Conservation (phyloP, 176 grass and related monocot genomes). For the Carex littledalei region DNA sequence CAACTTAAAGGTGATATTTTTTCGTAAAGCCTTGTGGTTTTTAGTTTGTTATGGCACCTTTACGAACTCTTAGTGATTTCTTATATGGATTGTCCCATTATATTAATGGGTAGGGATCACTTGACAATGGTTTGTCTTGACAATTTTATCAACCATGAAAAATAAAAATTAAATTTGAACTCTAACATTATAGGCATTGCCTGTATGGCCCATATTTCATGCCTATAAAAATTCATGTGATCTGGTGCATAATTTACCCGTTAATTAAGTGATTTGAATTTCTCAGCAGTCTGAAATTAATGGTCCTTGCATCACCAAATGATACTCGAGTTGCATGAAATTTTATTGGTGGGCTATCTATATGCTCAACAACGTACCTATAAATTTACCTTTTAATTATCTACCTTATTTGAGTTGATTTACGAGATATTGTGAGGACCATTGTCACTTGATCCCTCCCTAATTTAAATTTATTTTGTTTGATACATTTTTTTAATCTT, state of each 20-base stretch:
- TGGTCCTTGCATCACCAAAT: background rate
- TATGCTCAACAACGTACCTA: background rate
- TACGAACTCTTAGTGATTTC: background rate
- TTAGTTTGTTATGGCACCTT: background rate
- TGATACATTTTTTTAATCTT: background rate
- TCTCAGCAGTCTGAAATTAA: background rate
- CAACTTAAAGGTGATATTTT: slow-evolving; percentile 78
- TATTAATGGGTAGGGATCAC: background rate
- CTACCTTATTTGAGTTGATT: background rate
- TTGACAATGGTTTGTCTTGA: background rate
- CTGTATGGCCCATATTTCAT: background rate
- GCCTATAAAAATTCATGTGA: background rate
- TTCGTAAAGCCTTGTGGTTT: background rate
- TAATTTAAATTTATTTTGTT: background rate
- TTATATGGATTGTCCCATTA: background rate
- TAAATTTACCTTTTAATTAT: background rate
- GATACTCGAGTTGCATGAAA: background rate
- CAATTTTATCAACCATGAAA: background rate
- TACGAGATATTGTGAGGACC: background rate
- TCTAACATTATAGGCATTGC: background rate
- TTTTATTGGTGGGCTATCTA: background rate
- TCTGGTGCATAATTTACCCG: background rate
- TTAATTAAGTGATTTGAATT: background rate
- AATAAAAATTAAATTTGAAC: background rate
- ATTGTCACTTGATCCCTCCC: background rate